Base-by-base conservation (phyloP, 768 basidiomycete genomes). In the Xerocomus spinulosus region DNA sequence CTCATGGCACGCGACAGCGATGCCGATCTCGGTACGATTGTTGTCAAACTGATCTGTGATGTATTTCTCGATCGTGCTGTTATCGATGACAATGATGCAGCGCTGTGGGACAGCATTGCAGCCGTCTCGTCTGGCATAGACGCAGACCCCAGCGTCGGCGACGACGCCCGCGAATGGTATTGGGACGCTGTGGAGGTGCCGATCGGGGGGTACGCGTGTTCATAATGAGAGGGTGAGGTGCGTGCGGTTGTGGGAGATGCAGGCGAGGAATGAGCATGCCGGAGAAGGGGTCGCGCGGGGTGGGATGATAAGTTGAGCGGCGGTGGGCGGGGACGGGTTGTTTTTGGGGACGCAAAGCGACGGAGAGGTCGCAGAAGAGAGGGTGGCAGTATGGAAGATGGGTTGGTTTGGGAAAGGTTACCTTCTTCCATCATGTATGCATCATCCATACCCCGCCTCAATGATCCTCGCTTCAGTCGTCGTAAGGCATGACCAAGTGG, bases 21-120 rank as follows among this genome's bases (percentile, higher is more conserved):
- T 41, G 50, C 54, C 44, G 69, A 71, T 43, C 82, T 73, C 35
- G 83, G 73, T 26, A 73, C 67, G 49, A 80, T 60, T n/a, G 69
- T 71, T 30, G 79, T 72, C 33, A 87, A 60, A 60, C 77, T 87
- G 62, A 81, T 75, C 63, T 81, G 78, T 4, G 85, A 87, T 8
- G 74, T 72, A 53, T 85, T 87, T 54, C 82, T 72, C 54, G 85
- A 87, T 14, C 85, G 78, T 41, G 79, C 70, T 3, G 44, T 50
- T 41, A 62, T 50, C 23, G 78, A 74, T 44, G 78, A 69, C 41
- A 78, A 62, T 20, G 70, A 70, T 49, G 72, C 64, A 12, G 65
- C 48, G 38, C 66, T 70, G 58, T 61, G 68, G 60, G 54, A 52
- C 55, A 48, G 17, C 47, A 46, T 24, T 28, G 30, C 55, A 50